Evolutionary conservation across 2,329 filamentous ascomycete species (phyloP).

Genomic region (Akanthomyces uredinophilus): DNA sequence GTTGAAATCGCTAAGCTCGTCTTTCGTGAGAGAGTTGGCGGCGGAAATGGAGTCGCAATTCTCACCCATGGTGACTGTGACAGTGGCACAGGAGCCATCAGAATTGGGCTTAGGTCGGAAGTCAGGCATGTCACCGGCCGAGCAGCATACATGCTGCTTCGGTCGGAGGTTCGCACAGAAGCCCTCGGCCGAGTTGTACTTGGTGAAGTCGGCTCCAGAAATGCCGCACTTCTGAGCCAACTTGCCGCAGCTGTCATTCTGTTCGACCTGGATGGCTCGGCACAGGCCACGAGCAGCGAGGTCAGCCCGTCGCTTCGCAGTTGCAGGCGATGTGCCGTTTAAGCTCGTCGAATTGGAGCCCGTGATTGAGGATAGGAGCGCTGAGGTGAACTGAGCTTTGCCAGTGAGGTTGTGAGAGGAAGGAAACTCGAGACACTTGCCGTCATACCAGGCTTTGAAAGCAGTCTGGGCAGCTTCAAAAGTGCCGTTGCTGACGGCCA

Average conservation of each 20-base stretch:
- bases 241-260: constrained; percentile 32
- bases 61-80: constrained; percentile 29
- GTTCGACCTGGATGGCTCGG: constrained; percentile 23
- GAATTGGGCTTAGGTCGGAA: constrained; percentile 27
- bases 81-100: constrained; percentile 32
- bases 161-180: constrained; percentile 23
- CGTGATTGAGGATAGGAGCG: background rate
- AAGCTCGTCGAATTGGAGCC: constrained; percentile 1
- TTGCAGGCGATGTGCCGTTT: background rate
- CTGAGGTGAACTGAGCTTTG: background rate
- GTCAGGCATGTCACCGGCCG: constrained; percentile 29
- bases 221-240: constrained; percentile 37
- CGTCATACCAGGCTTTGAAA: background rate
- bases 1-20: constrained; percentile 22
- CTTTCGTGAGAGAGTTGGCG: constrained; percentile 16
- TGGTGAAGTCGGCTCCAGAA: constrained; percentile 30
- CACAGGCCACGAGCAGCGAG: background rate
- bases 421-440: background rate
- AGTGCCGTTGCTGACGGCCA: constrained; percentile 1
- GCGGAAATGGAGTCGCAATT: constrained; percentile 28
- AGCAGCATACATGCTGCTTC: constrained; percentile 29
- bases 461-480: background rate
- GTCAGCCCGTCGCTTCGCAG: background rate
- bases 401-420: background rate
- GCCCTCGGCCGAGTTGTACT: constrained; percentile 31